phyloP scores from a whole-genome alignment of 768 basidiomycete genomes.

The Termitomyces sp. region DNA sequence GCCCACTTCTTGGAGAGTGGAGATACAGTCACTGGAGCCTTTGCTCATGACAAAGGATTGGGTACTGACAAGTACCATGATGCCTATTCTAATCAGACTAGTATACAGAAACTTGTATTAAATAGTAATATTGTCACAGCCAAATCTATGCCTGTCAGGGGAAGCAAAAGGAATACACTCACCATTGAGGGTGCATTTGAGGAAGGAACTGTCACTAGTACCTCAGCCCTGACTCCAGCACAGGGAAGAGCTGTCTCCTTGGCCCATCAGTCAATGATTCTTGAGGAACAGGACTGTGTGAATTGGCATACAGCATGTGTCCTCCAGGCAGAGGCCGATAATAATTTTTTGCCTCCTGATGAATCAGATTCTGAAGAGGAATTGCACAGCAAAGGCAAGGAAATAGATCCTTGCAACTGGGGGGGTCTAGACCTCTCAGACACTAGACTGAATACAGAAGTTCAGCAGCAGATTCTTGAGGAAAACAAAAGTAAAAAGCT shows the following conservation, averaged over 20 bases:
- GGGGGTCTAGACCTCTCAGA: neutral
- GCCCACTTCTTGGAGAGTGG: neutral
- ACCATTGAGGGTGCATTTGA: too few species aligned
- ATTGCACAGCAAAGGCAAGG: neutral
- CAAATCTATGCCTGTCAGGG: too few species aligned
- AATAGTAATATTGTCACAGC: too few species aligned
- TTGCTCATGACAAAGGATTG: neutral
- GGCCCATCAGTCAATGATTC: too few species aligned
- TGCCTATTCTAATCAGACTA: too few species aligned
- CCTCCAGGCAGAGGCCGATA: rapidly evolving
- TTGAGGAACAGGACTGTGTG: neutral
- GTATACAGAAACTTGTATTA: too few species aligned
- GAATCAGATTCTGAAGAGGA: neutral
- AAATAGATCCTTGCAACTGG: neutral
- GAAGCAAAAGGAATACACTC: too few species aligned
- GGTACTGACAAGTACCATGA: neutral
- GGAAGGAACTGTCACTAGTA: too few species aligned
- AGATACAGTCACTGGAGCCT: neutral
- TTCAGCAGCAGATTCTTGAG: too few species aligned
- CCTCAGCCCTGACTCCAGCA: too few species aligned
- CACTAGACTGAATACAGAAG: neutral
- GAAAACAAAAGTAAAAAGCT: too few species aligned
- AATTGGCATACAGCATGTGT: neutral
- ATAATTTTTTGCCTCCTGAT: neutral
- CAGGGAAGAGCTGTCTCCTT: too few species aligned